Percentiles rank a stretch among this genome's conserved stretches.
Evolutionary conservation across 1,139 yeast genomes (phyloP).

Genomic region (Yamadazyma trypodendri): DNA sequence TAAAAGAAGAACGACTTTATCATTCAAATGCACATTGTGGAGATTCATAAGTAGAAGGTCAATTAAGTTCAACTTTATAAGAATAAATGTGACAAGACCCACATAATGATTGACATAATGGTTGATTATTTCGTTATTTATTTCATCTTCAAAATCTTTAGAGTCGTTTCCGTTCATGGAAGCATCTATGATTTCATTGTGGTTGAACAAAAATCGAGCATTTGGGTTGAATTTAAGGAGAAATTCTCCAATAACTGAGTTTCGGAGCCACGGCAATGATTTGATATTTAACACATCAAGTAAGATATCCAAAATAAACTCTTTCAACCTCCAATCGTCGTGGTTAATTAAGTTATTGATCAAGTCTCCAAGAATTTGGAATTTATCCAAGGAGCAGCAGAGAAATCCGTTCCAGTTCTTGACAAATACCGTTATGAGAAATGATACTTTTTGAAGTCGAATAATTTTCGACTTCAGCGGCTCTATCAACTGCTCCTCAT

Average conservation of each 20-base stretch:
- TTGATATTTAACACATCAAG: conserved; percentile 65
- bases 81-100: conserved; percentile 54
- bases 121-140: conserved; percentile 21
- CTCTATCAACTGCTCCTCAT: conserved; percentile 15
- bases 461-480: conserved; percentile 11
- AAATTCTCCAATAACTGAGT: conserved; percentile 35
- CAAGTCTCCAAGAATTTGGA: conserved; percentile 33
- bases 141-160: conserved; percentile 10
- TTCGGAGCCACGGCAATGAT: conserved; percentile 57
- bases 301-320: conserved; percentile 66
- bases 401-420: conserved; percentile 79
- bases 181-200: conserved; percentile 3
- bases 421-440: conserved; percentile 58
- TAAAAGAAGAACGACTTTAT: conserved; percentile 63
- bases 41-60: conserved; percentile 50
- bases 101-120: conserved; percentile 52
- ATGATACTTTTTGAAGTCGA: conserved; percentile 61
- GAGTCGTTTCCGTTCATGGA: neutral
- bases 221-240: conserved; percentile 16
- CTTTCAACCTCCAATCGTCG: conserved; percentile 46
- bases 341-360: conserved; percentile 61
- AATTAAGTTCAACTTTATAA: conserved; percentile 58
- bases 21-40: conserved; percentile 26
- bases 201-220: conserved; percentile 7
- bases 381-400: conserved; percentile 59